phyloP scores from a whole-genome alignment of 192 early-diverging fungal genomes.

The Endogone sp. region DNA sequence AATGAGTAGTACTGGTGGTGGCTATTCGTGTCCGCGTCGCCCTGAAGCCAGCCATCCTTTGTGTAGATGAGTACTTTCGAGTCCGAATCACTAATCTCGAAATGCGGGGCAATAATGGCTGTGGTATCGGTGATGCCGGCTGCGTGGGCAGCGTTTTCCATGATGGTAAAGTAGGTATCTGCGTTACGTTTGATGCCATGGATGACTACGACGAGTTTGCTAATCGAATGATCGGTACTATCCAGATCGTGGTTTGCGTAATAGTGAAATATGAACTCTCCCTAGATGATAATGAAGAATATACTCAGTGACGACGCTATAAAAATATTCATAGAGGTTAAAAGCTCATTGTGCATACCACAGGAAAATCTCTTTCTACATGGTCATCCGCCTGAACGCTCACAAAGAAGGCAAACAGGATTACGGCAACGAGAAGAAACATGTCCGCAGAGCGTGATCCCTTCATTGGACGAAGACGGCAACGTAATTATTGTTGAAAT shows the following conservation, averaged over 20 bases:
- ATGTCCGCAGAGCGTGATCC: too few relatives aligned
- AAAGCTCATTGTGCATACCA: neutral
- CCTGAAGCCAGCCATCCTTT: neutral
- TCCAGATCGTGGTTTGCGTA: neutral
- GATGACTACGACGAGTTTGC: neutral
- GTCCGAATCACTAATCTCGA: neutral
- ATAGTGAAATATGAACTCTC: too few relatives aligned
- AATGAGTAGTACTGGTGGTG: neutral
- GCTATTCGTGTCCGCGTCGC: neutral
- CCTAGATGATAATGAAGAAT: too few relatives aligned
- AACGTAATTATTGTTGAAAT: too few relatives aligned
- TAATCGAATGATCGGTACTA: neutral
- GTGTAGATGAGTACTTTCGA: neutral
- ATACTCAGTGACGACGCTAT: too few relatives aligned
- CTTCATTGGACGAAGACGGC: too few relatives aligned
- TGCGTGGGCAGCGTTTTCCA: neutral
- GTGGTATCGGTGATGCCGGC: neutral
- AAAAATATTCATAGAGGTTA: neutral
- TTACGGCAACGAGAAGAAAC: too few relatives aligned
- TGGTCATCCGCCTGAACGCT: too few relatives aligned
- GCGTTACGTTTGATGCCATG: neutral
- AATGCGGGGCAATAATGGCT: neutral
- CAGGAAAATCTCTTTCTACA: neutral
- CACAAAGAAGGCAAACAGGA: too few relatives aligned
- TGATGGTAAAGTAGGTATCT: neutral